Conservation (phyloP, 1,139 yeast genomes). For the Diutina siamensis region DNA sequence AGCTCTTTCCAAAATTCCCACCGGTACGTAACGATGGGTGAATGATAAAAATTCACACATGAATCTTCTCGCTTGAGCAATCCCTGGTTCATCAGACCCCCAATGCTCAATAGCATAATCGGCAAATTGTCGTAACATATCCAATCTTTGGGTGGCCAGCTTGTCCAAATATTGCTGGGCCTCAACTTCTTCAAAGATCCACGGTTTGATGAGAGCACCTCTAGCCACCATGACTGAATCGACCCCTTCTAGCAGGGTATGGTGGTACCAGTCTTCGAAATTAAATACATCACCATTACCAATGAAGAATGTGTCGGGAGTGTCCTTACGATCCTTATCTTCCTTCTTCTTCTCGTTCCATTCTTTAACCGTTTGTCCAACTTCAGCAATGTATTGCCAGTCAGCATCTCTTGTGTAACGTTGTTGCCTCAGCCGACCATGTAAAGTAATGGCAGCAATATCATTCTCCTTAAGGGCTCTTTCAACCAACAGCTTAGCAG, state of each 20-base stretch:
- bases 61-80: constrained; percentile 77
- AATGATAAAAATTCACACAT: constrained; percentile 92
- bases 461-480: constrained; percentile 68
- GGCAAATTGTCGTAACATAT: constrained; percentile 56
- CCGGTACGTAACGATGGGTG: constrained; percentile 89
- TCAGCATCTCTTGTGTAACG: constrained; percentile 85
- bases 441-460: constrained; percentile 85
- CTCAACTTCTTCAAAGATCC: constrained; percentile 96
- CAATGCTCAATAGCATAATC: constrained; percentile 86
- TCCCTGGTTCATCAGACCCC: constrained; percentile 96
- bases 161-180: constrained; percentile 84
- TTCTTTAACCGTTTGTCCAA: constrained; percentile 56
- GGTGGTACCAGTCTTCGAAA: constrained; percentile 79
- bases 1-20: constrained; percentile 77
- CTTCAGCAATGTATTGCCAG: constrained; percentile 79
- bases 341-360: constrained; percentile 42
- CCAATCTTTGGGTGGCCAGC: constrained; percentile 79
- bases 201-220: constrained; percentile 95
- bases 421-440: constrained; percentile 94
- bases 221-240: constrained; percentile 97
- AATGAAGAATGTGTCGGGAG: constrained; percentile 44
- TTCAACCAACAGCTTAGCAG: constrained; percentile 66
- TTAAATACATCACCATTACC: constrained; percentile 94
- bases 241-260: constrained; percentile 56
- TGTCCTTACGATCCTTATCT: constrained; percentile 40